Conservation (phyloP, 1,139 yeast genomes). For the Blastobotrys proliferans region DNA sequence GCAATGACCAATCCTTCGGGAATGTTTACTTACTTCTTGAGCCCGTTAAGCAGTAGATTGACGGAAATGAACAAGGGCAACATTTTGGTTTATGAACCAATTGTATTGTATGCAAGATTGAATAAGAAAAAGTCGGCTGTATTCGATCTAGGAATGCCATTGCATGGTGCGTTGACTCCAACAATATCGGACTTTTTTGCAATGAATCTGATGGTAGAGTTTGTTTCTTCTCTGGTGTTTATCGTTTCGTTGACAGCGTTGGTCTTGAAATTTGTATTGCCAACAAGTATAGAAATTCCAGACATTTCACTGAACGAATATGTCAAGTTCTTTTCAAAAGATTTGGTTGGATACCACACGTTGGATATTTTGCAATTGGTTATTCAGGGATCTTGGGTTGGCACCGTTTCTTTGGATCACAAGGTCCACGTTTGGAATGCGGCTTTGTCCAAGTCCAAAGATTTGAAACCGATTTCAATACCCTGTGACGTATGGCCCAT, state of each 20-base stretch:
- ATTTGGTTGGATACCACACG: constrained; percentile 52
- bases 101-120: constrained; percentile 13
- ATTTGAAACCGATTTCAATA: constrained; percentile 21
- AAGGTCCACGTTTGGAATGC: constrained; percentile 74
- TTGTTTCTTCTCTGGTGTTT: constrained; percentile 41
- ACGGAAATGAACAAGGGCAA: constrained; percentile 3
- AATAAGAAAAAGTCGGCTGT: background rate
- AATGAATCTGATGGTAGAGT: constrained; percentile 32
- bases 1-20: constrained; percentile 14
- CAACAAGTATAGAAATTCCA: constrained; percentile 18
- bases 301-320: constrained; percentile 15
- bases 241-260: constrained; percentile 40
- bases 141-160: constrained; percentile 12
- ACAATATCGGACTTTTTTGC: constrained; percentile 11
- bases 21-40: constrained; percentile 12
- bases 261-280: constrained; percentile 34
- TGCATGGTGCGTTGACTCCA: constrained; percentile 14
- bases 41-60: constrained; percentile 7
- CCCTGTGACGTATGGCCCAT: constrained; percentile 61
- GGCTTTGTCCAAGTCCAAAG: constrained; percentile 38
- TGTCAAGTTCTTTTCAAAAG: constrained; percentile 43
- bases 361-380: constrained; percentile 59
- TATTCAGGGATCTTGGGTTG: constrained; percentile 52
- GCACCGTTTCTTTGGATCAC: constrained; percentile 71
- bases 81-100: constrained; percentile 17